Percentiles rank a stretch among this genome's conserved stretches.
phyloP scores from a whole-genome alignment of 140 eudicot genomes.

The Senecio squalidus region DNA sequence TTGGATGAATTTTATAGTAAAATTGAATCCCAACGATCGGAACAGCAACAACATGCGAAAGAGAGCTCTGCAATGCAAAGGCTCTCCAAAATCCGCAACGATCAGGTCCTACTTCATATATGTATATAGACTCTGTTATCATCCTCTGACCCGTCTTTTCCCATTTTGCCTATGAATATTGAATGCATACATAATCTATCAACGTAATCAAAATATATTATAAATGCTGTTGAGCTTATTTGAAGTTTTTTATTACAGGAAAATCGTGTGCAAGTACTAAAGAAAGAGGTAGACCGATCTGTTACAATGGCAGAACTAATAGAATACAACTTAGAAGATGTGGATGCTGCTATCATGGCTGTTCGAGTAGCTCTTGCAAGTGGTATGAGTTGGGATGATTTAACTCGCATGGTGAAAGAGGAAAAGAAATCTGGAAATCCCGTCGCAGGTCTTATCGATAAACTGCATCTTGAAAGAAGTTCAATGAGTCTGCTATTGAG shows the following conservation, averaged over 20 bases:
- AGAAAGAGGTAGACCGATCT: conserved; percentile 77
- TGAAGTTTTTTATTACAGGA: conserved; percentile 42
- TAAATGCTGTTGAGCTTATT: conserved; percentile 3
- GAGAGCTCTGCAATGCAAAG: conserved; percentile 82
- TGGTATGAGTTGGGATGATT: conserved; percentile 97
- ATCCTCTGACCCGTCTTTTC: not conserved
- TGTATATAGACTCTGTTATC: conserved; percentile 4
- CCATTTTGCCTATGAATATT: not conserved
- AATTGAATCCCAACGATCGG: conserved; percentile 86
- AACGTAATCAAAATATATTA: conserved; percentile 2
- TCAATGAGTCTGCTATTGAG: conserved; percentile 82
- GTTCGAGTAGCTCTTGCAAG: conserved; percentile 95
- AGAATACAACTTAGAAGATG: conserved; percentile 93
- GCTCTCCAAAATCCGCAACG: conserved; percentile 65
- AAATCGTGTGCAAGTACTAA: conserved; percentile 80
- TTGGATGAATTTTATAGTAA: conserved; percentile 95
- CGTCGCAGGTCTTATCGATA: conserved; percentile 91
- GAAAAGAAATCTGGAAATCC: conserved; percentile 98
- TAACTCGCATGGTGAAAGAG: conserved; percentile 95
- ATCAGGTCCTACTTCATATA: conserved; percentile 51
- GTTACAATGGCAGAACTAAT: conserved; percentile 85
- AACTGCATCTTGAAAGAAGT: conserved; percentile 80
- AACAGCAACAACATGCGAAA: conserved; percentile 83
- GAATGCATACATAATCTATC: not conserved
- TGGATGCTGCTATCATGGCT: conserved; percentile 93